Base-by-base conservation (phyloP, 129 eudicot genomes). In the Solidago caesia region DNA sequence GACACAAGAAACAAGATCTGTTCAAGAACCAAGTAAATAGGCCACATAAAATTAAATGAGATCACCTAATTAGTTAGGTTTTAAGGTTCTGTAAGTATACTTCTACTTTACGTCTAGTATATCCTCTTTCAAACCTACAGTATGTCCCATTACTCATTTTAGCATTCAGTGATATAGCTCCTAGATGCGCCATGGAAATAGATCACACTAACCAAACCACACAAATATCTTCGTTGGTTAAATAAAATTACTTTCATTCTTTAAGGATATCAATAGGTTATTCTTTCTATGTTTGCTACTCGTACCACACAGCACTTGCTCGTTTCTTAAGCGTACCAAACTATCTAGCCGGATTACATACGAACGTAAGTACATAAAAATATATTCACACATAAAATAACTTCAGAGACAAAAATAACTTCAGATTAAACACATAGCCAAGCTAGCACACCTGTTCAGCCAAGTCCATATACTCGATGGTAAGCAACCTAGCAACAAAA, bases 381-480 rank as follows among this genome's bases (percentile, higher is more conserved):
- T 4, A 14, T 2, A 51, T 48, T 48, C 53, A 48, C 53, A 48
- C 5, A 48, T 1, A 48, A 46, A 8, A 21, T 21, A 21, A 21
- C 21, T 21, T 21, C 21, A 21, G 21, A 21, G 21, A 21, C 21
- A 21, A 21, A 21, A 21, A 21, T 15, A 7, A 59, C 25, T 5
- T 2, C 42, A 59, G 33, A 39, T 59, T 5, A 3, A 10, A 56
- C 7, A n/a, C 64, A 48, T 48, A 7, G 12, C 53, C 13, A 25
- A 78, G 71, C 13, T 49, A 8, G 16, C 83, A 64, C 26, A 90
- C 98, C 98, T 92, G 99, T 82, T 94, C 99, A 74, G 99, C 99
- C 86, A 94, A 79, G 79, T 94, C 99, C 99, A 94, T 91, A 78
- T 94, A 94, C 81, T 94, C 97, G 15, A 94, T 94, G 0, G 99